Evolutionary conservation across 1,284 basidiomycete genomes (phyloP).

Genomic region (Cryptococcus sp.): DNA sequence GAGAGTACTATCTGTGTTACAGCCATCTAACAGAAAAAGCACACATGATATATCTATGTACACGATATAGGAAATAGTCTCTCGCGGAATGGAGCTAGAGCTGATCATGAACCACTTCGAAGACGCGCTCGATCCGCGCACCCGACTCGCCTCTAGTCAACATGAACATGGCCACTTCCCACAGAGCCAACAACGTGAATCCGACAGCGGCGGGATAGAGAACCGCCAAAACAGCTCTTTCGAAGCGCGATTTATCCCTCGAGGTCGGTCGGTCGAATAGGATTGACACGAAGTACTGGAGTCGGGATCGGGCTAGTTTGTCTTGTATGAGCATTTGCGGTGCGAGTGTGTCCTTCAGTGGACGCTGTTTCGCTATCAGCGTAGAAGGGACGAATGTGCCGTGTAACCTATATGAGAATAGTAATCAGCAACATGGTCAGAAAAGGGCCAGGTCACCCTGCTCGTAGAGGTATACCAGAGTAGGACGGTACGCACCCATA

Average conservation of each 20-base stretch:
- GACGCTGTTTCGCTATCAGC: slow-evolving; percentile 26
- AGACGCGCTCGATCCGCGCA: too few relatives aligned
- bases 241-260: slow-evolving; percentile 26
- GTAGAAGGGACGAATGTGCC: slow-evolving; percentile 38
- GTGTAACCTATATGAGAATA: slow-evolving; percentile 28
- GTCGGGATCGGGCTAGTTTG: slow-evolving; percentile 35
- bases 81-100: too few relatives aligned
- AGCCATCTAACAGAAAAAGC: too few relatives aligned
- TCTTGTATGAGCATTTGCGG: slow-evolving; percentile 34
- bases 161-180: too few relatives aligned
- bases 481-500: slow-evolving; percentile 38
- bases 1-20: too few relatives aligned
- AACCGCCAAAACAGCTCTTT: slow-evolving; percentile 27
- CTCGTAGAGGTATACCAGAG: not conserved
- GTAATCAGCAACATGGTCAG: too few relatives aligned
- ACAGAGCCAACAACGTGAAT: slow-evolving; percentile 17
- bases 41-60: too few relatives aligned
- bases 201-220: slow-evolving; percentile 32
- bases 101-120: too few relatives aligned
- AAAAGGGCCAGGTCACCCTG: slow-evolving; percentile 3
- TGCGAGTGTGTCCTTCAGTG: slow-evolving; percentile 16
- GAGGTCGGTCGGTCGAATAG: slow-evolving; percentile 31
- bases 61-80: too few relatives aligned
- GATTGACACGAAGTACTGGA: slow-evolving; percentile 39
- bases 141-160: not conserved